phyloP scores from a whole-genome alignment of 208 protist species.

The Acanthamoeba triangularis region DNA sequence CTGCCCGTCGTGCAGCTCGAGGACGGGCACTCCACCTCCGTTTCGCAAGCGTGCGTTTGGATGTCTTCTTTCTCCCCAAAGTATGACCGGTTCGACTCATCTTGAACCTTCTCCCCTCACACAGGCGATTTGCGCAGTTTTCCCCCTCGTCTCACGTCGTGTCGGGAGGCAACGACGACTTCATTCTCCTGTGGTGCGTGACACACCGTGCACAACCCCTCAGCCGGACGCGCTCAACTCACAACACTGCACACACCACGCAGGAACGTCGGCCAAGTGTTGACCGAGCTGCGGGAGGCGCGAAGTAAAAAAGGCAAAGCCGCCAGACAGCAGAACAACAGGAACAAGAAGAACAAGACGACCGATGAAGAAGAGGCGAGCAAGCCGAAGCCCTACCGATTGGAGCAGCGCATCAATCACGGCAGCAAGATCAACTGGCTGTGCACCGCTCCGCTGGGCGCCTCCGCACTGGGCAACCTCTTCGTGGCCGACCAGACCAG shows the following conservation, averaged over 20 bases:
- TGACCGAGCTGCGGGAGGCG: background rate
- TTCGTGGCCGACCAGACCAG: background rate
- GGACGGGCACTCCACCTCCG: background rate
- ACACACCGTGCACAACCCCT: background rate
- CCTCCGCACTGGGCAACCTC: background rate
- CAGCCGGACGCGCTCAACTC: background rate
- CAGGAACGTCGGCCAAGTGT: background rate
- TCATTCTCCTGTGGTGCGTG: background rate
- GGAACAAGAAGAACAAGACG: background rate
- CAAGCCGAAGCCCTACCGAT: background rate
- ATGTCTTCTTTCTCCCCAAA: no score
- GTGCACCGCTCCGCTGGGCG: background rate
- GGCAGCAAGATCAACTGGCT: background rate
- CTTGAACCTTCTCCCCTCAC: background rate
- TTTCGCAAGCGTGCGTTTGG: background rate
- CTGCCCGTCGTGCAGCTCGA: background rate
- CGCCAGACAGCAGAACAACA: background rate
- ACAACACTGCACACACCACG: background rate
- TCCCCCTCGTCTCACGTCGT: background rate
- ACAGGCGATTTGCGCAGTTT: background rate
- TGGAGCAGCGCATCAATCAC: background rate
- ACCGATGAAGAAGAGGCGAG: background rate
- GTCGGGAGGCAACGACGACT: background rate
- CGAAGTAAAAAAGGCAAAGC: conserved; percentile 2
- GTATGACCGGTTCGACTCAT: no score